Conservation (phyloP, 2,329 filamentous ascomycete genomes). For the Emericellopsis atlantica region DNA sequence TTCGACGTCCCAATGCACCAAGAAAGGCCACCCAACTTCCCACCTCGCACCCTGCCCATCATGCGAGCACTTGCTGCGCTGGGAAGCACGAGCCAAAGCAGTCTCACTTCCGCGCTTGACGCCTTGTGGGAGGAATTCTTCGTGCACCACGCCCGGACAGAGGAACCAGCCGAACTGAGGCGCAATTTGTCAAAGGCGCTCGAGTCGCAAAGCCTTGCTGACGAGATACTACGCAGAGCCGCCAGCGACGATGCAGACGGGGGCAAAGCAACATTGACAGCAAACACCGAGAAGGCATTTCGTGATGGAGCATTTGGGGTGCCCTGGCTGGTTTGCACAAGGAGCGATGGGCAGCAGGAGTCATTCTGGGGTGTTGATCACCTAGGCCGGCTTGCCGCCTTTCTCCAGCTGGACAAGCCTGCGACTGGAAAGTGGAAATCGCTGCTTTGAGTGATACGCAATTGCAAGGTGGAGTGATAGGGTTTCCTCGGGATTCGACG, state of each 20-base stretch:
- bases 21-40: conserved; percentile 18
- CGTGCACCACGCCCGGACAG: conserved; percentile 13
- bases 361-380: conserved; percentile 27
- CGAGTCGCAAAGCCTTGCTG: conserved; percentile 3
- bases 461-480: background rate
- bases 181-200: conserved; percentile 13
- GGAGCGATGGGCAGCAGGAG: conserved; percentile 14
- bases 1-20: conserved; percentile 20
- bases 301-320: conserved; percentile 22
- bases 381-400: conserved; percentile 19
- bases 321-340: conserved; percentile 24
- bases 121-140: conserved; percentile 18
- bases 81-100: conserved; percentile 6
- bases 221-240: conserved; percentile 11
- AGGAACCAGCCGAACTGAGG: conserved; percentile 13
- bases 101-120: conserved; percentile 15
- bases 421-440: conserved; percentile 16
- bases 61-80: conserved; percentile 17
- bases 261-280: conserved; percentile 13
- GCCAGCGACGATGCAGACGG: conserved; percentile 5
- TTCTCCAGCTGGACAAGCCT: conserved; percentile 17
- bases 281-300: conserved; percentile 22
- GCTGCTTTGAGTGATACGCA: conserved; percentile 10
- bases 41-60: conserved; percentile 18
- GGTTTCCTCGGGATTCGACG: too few relatives aligned